Percentiles rank a stretch among this genome's conserved stretches.
These are phyloP conservation scores for Pilasporangium apinafurcum DNA, from an alignment of 352 stramenopile genomes.

Conservation along the genomic window DNA sequence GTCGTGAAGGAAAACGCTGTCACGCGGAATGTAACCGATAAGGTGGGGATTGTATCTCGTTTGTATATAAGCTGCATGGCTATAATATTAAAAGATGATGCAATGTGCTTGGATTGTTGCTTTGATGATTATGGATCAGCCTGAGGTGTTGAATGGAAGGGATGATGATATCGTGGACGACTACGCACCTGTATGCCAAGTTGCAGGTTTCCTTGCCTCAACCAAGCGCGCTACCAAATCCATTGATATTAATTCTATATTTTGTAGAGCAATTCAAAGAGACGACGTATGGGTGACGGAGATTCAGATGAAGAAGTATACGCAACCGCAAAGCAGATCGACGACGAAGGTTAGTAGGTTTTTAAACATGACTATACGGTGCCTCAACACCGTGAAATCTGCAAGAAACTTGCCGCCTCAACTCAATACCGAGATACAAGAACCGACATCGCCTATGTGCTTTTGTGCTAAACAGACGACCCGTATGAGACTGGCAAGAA, in stretches of 20 bases:
- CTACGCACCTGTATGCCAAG: conserved; percentile 5
- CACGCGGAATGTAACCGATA: conserved; percentile 18
- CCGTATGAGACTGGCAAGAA: conserved; percentile 36
- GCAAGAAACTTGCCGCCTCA: too few relatives aligned
- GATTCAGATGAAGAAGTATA: conserved; percentile 83
- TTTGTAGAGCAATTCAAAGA: conserved; percentile 30
- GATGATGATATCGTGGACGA: conserved; percentile 22
- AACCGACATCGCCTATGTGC: too few relatives aligned
- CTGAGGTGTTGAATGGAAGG: conserved; percentile 7
- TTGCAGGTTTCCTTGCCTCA: too few relatives aligned
- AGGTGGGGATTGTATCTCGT: conserved; percentile 11
- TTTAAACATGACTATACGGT: background rate
- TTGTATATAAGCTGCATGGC: background rate
- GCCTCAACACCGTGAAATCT: background rate
- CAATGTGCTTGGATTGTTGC: background rate
- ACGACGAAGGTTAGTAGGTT: conserved; percentile 10
- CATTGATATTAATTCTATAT: conserved; percentile 1
- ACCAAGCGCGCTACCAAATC: background rate
- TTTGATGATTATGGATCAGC: background rate
- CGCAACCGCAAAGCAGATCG: conserved; percentile 38
- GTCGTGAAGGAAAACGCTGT: conserved; percentile 35
- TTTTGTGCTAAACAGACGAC: conserved; percentile 4
- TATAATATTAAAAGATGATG: background rate
- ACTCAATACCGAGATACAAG: too few relatives aligned
- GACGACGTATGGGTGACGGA: conserved; percentile 4